Evolutionary conservation across 257 asterid species (phyloP), one percentile per base, ranked within the genome.

Genomic region (Primulina eburnea): DNA sequence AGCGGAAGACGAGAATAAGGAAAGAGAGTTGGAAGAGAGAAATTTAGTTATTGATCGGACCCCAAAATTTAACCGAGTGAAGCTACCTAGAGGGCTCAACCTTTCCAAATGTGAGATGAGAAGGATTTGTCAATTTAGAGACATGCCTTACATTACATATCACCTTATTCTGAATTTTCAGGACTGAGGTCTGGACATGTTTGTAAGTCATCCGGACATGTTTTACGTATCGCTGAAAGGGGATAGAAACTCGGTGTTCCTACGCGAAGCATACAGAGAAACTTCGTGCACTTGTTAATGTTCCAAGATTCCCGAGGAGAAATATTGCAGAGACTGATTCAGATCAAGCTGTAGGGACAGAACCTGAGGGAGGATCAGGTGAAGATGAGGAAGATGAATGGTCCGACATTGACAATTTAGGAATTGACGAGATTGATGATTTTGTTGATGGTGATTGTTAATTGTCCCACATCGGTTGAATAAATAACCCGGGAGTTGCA

Each of bases 121-220:
- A 71, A 86, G 89, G 90, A 86, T 94, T 66, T 28, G 72, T 69
- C 88, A 79, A 55, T 91, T 94, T 75, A 82, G 93, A 73, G 97
- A 94, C 18, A 84, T 94, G 70, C 93, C 99, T 33, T 88, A 75
- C 70, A 83, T 33, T 88, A 75, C 70, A 83, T 88, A 71, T 94
- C 97, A 1, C 97, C 97, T 9, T 94, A 91, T 79, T 85, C 96
- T 64, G 97, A 91, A 67, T 91, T 91, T 75, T 85, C 97, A 29
- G 77, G 67, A 71, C 61, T 88, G 82, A 89, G 86, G 73, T 62
- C 93, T 16, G 97, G 99, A n/a, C n/a, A 94, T 94, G 99, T 74
- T 94, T 83, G 78, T 94, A 73, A 91, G 99, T 85, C 99, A 94
- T 83, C 97, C 97, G 1, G 97, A 94, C 77, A 88, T 91, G 97